These are phyloP conservation scores for Ogataea allantospora DNA, from an alignment of 805 yeast species.

Conservation along the genomic window DNA sequence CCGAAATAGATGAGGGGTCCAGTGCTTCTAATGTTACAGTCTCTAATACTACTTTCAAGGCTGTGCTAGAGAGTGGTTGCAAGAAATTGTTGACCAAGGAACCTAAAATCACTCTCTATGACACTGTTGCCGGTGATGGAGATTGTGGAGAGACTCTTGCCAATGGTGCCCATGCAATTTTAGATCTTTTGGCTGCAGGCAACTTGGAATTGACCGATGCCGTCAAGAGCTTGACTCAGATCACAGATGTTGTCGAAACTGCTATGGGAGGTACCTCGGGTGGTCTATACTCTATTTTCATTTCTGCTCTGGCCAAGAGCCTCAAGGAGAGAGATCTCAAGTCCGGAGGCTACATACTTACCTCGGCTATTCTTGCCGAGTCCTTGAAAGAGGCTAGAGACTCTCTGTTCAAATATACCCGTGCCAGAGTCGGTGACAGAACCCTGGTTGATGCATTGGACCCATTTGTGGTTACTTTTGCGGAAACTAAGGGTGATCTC, in stretches of 20 bases:
- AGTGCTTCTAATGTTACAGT: constrained; percentile 28
- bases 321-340: constrained; percentile 42
- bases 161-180: constrained; percentile 74
- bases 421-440: constrained; percentile 85
- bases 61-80: constrained; percentile 48
- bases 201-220: constrained; percentile 45
- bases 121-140: constrained; percentile 92
- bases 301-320: constrained; percentile 68
- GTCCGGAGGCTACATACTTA: constrained; percentile 30
- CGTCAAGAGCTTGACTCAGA: constrained; percentile 58
- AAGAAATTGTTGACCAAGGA: constrained; percentile 59
- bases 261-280: constrained; percentile 99
- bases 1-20: constrained; percentile 34
- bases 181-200: constrained; percentile 45
- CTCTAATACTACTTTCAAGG: constrained; percentile 30
- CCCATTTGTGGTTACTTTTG: constrained; percentile 74
- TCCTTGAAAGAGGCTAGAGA: constrained; percentile 60
- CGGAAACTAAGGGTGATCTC: constrained; percentile 47
- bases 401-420: constrained; percentile 79
- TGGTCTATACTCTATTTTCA: constrained; percentile 81
- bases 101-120: constrained; percentile 80
- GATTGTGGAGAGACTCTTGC: constrained; percentile 94
- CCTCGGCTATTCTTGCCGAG: constrained; percentile 40
- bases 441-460: constrained; percentile 86
- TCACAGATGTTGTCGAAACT: constrained; percentile 78